Base-by-base conservation (phyloP, 164 flowering plant genomes). In the Stephania cephalantha region DNA sequence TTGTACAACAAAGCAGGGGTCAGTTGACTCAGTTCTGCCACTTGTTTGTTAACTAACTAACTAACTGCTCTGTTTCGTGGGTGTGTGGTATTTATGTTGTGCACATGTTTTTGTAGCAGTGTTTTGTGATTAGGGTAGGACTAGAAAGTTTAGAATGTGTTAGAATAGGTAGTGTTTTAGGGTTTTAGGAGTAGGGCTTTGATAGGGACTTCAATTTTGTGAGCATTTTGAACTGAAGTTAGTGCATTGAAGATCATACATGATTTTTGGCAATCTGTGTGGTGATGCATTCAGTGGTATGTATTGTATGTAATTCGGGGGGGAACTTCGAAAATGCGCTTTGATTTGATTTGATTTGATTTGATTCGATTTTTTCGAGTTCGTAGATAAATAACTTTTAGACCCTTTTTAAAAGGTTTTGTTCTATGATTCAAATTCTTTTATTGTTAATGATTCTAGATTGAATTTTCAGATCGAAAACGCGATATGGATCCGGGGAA, bases 401-500 rank as follows among this genome's bases (percentile, higher is more conserved):
- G 42, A 35, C 42, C 55, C 15, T 50, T 50, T 7, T 50, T 67
- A 35, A 17, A 67, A 67, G 44, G 15, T 50, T 50, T 50, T 11
- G 11, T 9, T 50, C 55, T 50, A 50, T 50, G 55, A 35, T 35
- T 35, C 42, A 35, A 35, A 4, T 35, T 35, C 42, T 35, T 35
- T 35, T 53, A 18, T 42, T 61, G 11, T 68, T 4, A 46, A 53
- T 50, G 10, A 9, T 9, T 50, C 55, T 13, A 73, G 52, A 35
- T 17, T 68, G 68, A 25, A 25, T 25, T 25, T 25, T 25, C 25
- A 25, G 68, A 58, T 6, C 18, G 2, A 45, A 3, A 58, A 44
- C 71, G 31, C 5, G 78, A 75, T 50, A 89, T 88, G 96, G 88
- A 87, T 20, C 68, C 82, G 0, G 74, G 74, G 72, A 85, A 83